Conservation (phyloP, 306 rosid genomes). For the Vigna mungo region DNA sequence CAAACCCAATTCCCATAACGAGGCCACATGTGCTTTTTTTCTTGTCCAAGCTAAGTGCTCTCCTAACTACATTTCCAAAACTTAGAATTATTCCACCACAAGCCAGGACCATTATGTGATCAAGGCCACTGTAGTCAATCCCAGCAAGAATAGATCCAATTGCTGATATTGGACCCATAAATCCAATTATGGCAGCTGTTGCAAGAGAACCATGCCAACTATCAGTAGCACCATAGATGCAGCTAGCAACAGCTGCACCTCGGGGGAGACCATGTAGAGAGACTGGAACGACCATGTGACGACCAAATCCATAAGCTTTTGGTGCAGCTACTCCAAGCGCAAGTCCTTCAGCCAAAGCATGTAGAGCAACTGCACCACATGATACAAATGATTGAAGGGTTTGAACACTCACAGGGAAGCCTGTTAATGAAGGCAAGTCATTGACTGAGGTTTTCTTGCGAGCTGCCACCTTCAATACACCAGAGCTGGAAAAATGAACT, state of each 20-base stretch:
- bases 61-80: conserved; percentile 66
- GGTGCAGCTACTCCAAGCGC: conserved; percentile 98
- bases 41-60: conserved; percentile 73
- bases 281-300: conserved; percentile 95
- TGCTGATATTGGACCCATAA: conserved; percentile 87
- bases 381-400: conserved; percentile 91
- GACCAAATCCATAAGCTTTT: conserved; percentile 93
- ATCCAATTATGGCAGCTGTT: conserved; percentile 82
- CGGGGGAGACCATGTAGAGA: conserved; percentile 97
- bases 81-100: conserved; percentile 94
- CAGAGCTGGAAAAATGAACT: conserved; percentile 62
- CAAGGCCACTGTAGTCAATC: conserved; percentile 91
- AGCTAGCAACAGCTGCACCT: conserved; percentile 99
- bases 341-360: conserved; percentile 95
- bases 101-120: conserved; percentile 89
- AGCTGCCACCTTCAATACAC: conserved; percentile 65
- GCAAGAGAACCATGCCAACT: conserved; percentile 95
- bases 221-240: conserved; percentile 89
- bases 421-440: conserved; percentile 56
- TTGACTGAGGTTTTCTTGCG: conserved; percentile 63
- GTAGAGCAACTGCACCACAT: conserved; percentile 87
- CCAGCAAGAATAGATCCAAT: conserved; percentile 93
- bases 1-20: conserved; percentile 64
- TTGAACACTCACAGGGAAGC: conserved; percentile 71
- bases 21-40: conserved; percentile 77